Conservation (phyloP, 2,329 filamentous ascomycete species). For the Colletotrichum nymphaeae region DNA sequence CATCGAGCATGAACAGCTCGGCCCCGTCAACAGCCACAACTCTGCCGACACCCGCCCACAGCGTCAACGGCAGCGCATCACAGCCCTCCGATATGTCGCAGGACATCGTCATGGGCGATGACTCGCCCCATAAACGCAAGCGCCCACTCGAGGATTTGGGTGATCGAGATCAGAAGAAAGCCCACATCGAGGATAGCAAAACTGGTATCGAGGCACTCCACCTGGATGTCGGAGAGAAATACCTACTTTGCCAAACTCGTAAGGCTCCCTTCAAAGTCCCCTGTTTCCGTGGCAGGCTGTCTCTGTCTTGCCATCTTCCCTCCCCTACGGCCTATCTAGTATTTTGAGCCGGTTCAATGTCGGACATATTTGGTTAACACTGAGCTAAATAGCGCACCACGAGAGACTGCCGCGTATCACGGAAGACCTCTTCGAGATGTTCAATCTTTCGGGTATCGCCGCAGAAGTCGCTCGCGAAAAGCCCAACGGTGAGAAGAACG, state of each 20-base stretch:
- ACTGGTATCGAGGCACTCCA: conserved; percentile 74
- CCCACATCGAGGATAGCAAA: conserved; percentile 70
- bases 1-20: conserved; percentile 62
- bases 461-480: conserved; percentile 72
- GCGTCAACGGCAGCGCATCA: conserved; percentile 67
- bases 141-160: conserved; percentile 66
- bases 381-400: conserved; percentile 58
- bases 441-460: conserved; percentile 66
- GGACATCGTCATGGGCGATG: conserved; percentile 59
- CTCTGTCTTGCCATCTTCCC: conserved; percentile 11
- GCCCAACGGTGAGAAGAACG: conserved; percentile 75
- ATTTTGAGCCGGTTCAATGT: conserved; percentile 39
- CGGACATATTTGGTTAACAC: conserved; percentile 56
- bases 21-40: conserved; percentile 63
- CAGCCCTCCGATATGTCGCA: conserved; percentile 55
- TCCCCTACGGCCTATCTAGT: conserved; percentile 12
- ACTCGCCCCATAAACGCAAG: conserved; percentile 71
- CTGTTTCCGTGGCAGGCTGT: conserved; percentile 35
- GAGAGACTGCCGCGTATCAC: conserved; percentile 60
- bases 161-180: conserved; percentile 70
- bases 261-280: conserved; percentile 64
- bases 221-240: conserved; percentile 74
- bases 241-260: conserved; percentile 75
- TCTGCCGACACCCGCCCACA: conserved; percentile 72
- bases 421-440: conserved; percentile 70